These are phyloP conservation scores for Moelleriella libera DNA, from an alignment of 2,329 filamentous ascomycete species.

Conservation along the genomic window DNA sequence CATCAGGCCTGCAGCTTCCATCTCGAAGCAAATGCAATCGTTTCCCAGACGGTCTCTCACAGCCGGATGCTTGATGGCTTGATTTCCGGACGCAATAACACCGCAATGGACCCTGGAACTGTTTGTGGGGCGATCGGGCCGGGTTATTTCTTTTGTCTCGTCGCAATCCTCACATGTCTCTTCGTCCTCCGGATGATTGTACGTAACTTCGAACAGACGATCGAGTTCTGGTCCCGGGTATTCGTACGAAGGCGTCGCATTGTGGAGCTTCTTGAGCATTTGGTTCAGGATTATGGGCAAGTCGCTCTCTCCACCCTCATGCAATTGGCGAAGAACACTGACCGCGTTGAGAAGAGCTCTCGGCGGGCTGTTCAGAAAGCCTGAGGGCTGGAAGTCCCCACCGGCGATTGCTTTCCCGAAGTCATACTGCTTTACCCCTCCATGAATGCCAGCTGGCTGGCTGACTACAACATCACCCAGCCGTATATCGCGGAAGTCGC, in stretches of 20 bases:
- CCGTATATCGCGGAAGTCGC: background rate
- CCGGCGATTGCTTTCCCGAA: background rate
- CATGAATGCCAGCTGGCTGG: background rate
- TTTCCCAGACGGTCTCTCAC: background rate
- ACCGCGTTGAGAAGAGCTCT: background rate
- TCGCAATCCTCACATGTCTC: background rate
- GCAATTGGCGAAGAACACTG: background rate
- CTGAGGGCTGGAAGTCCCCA: background rate
- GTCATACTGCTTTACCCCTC: background rate
- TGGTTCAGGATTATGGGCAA: background rate
- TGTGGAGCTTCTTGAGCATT: background rate
- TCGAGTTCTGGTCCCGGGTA: background rate
- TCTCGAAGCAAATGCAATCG: background rate
- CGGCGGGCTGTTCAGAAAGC: background rate
- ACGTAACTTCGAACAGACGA: background rate
- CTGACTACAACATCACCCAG: background rate
- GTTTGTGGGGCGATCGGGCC: background rate
- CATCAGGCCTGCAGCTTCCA: background rate
- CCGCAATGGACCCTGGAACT: background rate
- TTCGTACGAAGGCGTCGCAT: background rate
- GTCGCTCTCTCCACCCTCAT: background rate
- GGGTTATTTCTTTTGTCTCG: background rate
- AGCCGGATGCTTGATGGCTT: background rate
- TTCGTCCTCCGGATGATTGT: background rate
- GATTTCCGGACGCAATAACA: background rate